Evolutionary conservation across 2,329 filamentous ascomycete genomes (phyloP), one percentile per base, ranked within the genome.

Genomic region (Neocatenulostroma microsporum): DNA sequence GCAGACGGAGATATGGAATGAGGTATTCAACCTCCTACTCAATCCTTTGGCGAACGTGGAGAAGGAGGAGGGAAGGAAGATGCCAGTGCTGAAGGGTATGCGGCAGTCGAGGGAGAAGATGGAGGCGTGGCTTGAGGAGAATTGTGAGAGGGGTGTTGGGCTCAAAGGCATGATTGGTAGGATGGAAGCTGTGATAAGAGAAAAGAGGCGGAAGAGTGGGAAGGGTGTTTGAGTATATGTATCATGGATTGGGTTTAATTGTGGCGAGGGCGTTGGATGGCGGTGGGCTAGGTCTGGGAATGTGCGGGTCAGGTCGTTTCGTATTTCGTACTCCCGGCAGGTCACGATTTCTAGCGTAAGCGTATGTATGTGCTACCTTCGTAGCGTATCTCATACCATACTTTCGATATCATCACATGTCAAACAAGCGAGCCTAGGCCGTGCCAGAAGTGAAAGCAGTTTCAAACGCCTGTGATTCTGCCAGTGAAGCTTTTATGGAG

Each of bases 1-100:
- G 91, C 88, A 96, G 68, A 82, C 80, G 32, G 87, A 94, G 33
- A 76, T 96, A 29, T 98, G 91, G 91, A 64, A 58, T 2, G 78
- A 83, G 42, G 79, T 82, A 31, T 94, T 98, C 59, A 82, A 88
- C 47, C 53, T 96, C 40, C 64, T 96, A 47, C 68, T 98, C 28
- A 98, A 98, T 60, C 88, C 89, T 1, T 70, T 74, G 2, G 71
- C 69, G 40, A 78, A 80, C 61, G 61, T 75, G n/a, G 73, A 73
- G 8, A 66, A 56, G 1, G 87, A 88, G 60, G 78, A 79, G 19
- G 76, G 69, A 1, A 62, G 58, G n/a, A 73, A 63, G 48, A 72
- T 95, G 72, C 89, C 89, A 0, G 73, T 89, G 4, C 58, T 83
- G 40, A 77, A 69, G 54, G 76, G 81, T 1, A 77, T 95, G 77